Evolutionary conservation across 768 basidiomycete genomes (phyloP), one percentile per base, ranked within the genome.

Genomic region (Sporobolomyces roseus): DNA sequence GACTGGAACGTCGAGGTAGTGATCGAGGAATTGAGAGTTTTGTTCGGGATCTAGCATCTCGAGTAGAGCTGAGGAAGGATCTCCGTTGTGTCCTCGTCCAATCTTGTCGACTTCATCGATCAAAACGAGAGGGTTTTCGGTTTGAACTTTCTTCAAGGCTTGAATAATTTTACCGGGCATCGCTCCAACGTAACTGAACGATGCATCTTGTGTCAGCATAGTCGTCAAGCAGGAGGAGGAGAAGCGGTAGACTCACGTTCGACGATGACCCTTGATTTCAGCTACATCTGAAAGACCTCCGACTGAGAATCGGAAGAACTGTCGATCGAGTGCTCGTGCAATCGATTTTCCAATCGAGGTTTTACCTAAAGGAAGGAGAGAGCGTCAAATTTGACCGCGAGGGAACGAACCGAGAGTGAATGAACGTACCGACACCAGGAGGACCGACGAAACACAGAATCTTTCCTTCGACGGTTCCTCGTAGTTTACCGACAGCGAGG

Each of bases 201-300:
- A 17, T n/a, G n/a, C n/a, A 10, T 82, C 77, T 82, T 79, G 71
- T 86, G 85, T 13, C 86, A 86, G 60, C 86, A 81, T 25, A 23
- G 29, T n/a, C 32, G 25, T 13, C 19, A 30, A 21, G 36, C 60
- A 46, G n/a, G 29, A 3, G 27, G 0, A 25, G 8, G 25, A 43
- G 29, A 7, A 46, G 19, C 51, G 43, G 33, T 48, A 63, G 65
- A 50, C 91, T 77, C 96, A 98, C n/a, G 94, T 99, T 77, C 96
- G 82, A 75, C 96, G 81, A 77, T 99, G 96, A 1, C 96, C 96
- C 80, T 98, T 98, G 77, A 99, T 97, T 83, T 98, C 96, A 63
- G 96, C 96, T 1, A 98, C 93, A 78, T 99, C 96, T 53, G 91
- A 91, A 77, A 99, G 79, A 19, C 96, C 94, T 71, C 96, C 94